A percentile compares a stretch with the other conserved stretches of the same genome.
These are phyloP conservation scores for Stagonosporopsis vannaccii DNA, from an alignment of 2,329 filamentous ascomycete species.

Conservation along the genomic window DNA sequence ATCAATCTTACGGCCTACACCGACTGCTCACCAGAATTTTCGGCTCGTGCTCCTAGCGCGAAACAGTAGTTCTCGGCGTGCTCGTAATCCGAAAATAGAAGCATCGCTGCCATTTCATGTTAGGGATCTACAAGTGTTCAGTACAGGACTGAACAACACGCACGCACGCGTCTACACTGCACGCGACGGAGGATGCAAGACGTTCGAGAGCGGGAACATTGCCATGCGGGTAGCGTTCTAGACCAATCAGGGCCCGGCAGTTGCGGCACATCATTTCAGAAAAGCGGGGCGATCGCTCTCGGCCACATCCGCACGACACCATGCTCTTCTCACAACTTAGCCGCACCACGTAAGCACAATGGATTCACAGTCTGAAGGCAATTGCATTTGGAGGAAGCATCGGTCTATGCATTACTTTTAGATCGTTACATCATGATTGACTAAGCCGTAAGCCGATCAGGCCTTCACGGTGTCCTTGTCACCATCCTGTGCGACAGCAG, in stretches of 20 bases:
- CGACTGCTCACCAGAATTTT: background rate
- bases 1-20: background rate
- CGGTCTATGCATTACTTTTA: background rate
- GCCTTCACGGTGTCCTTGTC: background rate
- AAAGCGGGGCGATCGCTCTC: constrained; percentile 5
- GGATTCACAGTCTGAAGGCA: background rate
- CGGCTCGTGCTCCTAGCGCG: constrained; percentile 7
- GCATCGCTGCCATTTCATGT: background rate
- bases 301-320: too few species aligned
- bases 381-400: background rate
- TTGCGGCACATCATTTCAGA: background rate
- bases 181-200: background rate
- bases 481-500: background rate
- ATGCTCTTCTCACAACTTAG: background rate
- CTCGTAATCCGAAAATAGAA: constrained; percentile 1
- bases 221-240: background rate
- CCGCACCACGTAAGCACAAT: background rate
- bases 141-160: background rate
- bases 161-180: background rate
- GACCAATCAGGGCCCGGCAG: background rate
- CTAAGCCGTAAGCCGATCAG: background rate
- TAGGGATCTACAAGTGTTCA: background rate
- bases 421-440: background rate
- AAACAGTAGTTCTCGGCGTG: constrained; percentile 3
- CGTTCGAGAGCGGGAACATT: background rate